Evolutionary conservation across 768 basidiomycete species (phyloP).

Genomic region (Tephrocybe rancida): DNA sequence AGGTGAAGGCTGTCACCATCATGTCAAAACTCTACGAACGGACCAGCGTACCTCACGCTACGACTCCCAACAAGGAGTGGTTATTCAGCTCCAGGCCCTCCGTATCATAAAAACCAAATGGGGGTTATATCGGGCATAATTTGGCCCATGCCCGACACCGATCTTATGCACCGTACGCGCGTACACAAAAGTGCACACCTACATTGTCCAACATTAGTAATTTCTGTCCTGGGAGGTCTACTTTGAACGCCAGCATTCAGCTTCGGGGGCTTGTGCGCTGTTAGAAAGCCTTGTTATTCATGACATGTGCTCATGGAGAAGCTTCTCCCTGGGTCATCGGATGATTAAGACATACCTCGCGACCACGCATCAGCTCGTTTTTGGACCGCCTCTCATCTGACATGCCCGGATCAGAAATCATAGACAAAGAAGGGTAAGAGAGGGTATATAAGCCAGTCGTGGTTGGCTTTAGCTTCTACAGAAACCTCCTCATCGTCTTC

Average conservation of each 20-base stretch:
- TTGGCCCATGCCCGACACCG: background rate
- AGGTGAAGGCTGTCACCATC: background rate
- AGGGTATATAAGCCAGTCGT: constrained; percentile 6
- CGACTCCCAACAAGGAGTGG: no score
- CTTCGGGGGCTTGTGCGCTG: background rate
- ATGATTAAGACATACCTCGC: constrained; percentile 5
- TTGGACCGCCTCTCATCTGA: background rate
- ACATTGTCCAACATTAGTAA: no score
- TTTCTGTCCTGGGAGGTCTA: no score
- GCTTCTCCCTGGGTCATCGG: constrained; percentile 2
- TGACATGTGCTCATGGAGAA: background rate
- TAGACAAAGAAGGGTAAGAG: constrained; percentile 1
- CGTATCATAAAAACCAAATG: background rate
- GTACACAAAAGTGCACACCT: no score
- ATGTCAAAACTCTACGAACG: background rate
- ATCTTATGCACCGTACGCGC: no score
- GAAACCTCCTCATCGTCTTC: background rate
- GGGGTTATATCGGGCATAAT: background rate
- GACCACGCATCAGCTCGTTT: background rate
- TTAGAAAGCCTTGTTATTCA: background rate
- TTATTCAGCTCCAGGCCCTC: background rate
- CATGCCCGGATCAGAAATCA: constrained; percentile 1
- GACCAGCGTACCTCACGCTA: background rate
- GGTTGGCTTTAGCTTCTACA: background rate
- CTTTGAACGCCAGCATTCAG: background rate